phyloP scores from a whole-genome alignment of 2,329 filamentous ascomycete genomes.

The Botrytis pseudocinerea region DNA sequence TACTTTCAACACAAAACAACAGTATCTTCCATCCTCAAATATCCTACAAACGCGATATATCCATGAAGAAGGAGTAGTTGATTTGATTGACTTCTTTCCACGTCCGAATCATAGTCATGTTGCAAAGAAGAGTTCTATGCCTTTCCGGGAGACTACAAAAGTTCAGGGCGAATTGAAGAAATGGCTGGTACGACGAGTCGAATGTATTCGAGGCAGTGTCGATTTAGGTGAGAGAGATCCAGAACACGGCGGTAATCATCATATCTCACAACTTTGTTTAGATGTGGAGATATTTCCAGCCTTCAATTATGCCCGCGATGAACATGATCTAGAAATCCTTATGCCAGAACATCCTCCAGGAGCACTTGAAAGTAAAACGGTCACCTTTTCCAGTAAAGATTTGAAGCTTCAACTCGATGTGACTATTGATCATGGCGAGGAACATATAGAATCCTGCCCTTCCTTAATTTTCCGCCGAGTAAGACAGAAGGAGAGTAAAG shows the following conservation, averaged over 20 bases:
- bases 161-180: constrained; percentile 65
- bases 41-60: constrained; percentile 78
- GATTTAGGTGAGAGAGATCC: constrained; percentile 51
- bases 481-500: constrained; percentile 52
- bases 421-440: constrained; percentile 61
- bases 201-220: constrained; percentile 69
- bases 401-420: constrained; percentile 67
- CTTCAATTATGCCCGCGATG: constrained; percentile 67
- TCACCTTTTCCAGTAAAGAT: constrained; percentile 61
- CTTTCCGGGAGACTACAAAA: constrained; percentile 54
- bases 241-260: not conserved
- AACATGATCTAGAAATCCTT: constrained; percentile 60
- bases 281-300: constrained; percentile 72
- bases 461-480: constrained; percentile 57
- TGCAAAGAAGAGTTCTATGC: constrained; percentile 51
- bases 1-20: constrained; percentile 70
- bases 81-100: constrained; percentile 75
- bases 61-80: constrained; percentile 71
- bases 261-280: constrained; percentile 32
- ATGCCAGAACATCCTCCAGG: constrained; percentile 46
- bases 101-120: constrained; percentile 62
- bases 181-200: constrained; percentile 70
- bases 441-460: constrained; percentile 50
- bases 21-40: constrained; percentile 73
- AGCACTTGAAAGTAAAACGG: constrained; percentile 54